phyloP scores from a whole-genome alignment of 148 eudicot genomes.

The Arbutus unedo region DNA sequence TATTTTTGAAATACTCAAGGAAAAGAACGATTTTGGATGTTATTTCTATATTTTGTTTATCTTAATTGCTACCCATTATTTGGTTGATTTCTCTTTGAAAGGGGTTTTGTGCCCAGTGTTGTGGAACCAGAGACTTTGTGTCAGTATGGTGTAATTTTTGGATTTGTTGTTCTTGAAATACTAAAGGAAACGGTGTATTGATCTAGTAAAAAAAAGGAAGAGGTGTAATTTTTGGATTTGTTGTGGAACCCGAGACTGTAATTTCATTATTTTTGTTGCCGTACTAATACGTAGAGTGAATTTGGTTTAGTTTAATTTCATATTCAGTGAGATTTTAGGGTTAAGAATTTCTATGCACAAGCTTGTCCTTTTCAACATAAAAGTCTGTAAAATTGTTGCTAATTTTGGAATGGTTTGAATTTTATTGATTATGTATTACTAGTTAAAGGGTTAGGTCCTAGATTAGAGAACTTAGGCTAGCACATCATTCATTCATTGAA shows the following conservation, averaged over 20 bases:
- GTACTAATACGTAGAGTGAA: background rate
- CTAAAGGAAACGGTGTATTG: background rate
- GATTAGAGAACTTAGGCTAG: background rate
- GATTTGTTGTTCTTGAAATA: background rate
- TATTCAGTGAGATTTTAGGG: background rate
- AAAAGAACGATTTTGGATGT: background rate
- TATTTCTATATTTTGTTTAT: background rate
- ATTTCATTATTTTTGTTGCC: too few species aligned
- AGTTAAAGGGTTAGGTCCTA: background rate
- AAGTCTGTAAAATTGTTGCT: background rate
- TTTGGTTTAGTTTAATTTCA: background rate
- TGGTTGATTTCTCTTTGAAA: background rate
- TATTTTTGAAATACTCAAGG: background rate
- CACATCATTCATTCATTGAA: background rate
- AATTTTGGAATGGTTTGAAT: background rate
- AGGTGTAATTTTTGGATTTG: background rate
- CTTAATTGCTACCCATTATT: background rate
- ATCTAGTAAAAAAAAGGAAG: background rate
- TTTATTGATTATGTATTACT: background rate
- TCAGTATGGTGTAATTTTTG: background rate
- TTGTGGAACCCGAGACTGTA: too few species aligned
- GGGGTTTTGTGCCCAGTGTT: background rate
- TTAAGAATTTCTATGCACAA: background rate
- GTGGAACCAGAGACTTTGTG: background rate
- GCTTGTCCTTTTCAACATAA: background rate